These are phyloP conservation scores for Bryum argenteum DNA, from an alignment of 225 moss, liverwort and hornwort genomes.

Conservation along the genomic window DNA sequence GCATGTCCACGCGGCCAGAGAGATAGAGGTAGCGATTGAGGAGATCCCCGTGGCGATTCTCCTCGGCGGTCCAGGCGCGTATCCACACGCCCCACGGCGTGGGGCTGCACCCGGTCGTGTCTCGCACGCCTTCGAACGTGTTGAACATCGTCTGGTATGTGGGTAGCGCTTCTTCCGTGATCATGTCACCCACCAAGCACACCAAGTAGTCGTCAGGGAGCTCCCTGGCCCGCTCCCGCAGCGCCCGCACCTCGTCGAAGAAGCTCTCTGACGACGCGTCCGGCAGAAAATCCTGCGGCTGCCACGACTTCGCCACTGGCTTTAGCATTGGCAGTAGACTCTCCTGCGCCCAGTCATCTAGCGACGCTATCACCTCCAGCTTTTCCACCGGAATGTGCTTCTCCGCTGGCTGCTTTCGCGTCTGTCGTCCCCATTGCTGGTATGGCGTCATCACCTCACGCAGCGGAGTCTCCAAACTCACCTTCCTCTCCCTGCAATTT, in stretches of 20 bases:
- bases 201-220: constrained; percentile 59
- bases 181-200: constrained; percentile 63
- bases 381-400: constrained; percentile 30
- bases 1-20: constrained; percentile 87
- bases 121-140: constrained; percentile 78
- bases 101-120: constrained; percentile 63
- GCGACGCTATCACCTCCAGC: constrained; percentile 52
- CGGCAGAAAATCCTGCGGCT: constrained; percentile 59
- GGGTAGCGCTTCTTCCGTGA: constrained; percentile 63
- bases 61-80: constrained; percentile 93
- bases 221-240: constrained; percentile 48
- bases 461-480: background rate
- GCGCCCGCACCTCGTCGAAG: constrained; percentile 44
- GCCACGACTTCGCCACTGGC: constrained; percentile 58
- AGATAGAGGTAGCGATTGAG: constrained; percentile 82
- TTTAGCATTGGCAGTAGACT: constrained; percentile 51
- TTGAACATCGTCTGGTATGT: constrained; percentile 89
- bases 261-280: constrained; percentile 49
- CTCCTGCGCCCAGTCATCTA: constrained; percentile 47
- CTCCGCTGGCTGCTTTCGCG: constrained; percentile 5
- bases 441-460: constrained; percentile 31
- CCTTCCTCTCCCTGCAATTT: constrained; percentile 28
- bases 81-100: constrained; percentile 89
- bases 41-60: constrained; percentile 89
- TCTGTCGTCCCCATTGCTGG: constrained; percentile 25